Evolutionary conservation across 495 filamentous ascomycete genomes (phyloP), one percentile per base, ranked within the genome.

Genomic region (Terfezia claveryi): DNA sequence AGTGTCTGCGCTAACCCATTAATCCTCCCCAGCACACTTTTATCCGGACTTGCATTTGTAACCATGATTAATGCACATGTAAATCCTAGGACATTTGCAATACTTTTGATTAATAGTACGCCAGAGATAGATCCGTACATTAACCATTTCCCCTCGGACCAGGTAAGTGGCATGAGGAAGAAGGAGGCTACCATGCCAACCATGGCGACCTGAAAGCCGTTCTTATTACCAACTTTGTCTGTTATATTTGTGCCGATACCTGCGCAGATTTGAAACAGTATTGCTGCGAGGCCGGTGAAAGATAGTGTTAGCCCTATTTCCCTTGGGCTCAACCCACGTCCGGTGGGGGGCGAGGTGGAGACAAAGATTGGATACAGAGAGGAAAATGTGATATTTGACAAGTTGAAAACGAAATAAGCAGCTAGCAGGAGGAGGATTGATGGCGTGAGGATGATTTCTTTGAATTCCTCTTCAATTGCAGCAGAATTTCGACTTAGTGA

Each of bases 1-100:
- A 98, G 77, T 0, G 87, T 92, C 67, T 98, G 91, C 4, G 91
- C 91, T 17, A 98, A 79, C 36, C 91, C 91, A 58, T 96, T 94
- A 36, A 98, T 71, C 1, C 83, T 88, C 10, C 91, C 91, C 0
- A 98, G 74, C 4, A 86, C 86, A 17, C 81, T 80, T 65, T 93
- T 76, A 37, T 87, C 84, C 0, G 85, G 86, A 2, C 85, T 85
- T 2, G 84, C 87, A 62, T 98, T 98, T 23, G 89, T 98, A 60
- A 98, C 82, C 65, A 98, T 66, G 46, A 96, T 71, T 65, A 98
- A 76, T 3, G 87, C 85, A 64, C 83, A 86, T 37, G 92, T 93
- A 54, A 98, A 68, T 0, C 87, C 88, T 9, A 85, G 85, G 0
- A 98, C 85, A 5, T 89, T 76, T 37, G 85, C 82, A 7, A 94